Conservation (phyloP, 441 rosid species). For the Gossypium schwendimanii region DNA sequence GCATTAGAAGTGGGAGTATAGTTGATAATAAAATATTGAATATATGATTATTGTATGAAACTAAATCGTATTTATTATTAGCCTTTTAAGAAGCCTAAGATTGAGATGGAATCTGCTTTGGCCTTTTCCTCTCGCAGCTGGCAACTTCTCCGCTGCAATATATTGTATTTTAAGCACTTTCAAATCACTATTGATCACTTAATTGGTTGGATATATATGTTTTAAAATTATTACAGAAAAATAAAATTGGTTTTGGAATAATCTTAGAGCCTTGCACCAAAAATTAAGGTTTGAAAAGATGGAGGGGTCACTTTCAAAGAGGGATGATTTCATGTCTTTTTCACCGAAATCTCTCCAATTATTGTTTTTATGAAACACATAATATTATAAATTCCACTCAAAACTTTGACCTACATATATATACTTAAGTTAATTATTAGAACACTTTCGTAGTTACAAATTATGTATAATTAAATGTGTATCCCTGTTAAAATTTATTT, state of each 20-base stretch:
- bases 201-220: too few relatives aligned
- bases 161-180: too few relatives aligned
- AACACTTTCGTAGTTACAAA: too few relatives aligned
- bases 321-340: slow-evolving; percentile 33
- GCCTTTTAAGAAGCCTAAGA: not conserved
- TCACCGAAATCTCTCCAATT: slow-evolving; percentile 51
- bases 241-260: not conserved
- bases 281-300: not conserved
- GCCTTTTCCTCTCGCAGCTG: too few relatives aligned
- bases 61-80: too few relatives aligned
- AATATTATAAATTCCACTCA: slow-evolving; percentile 5
- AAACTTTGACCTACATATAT: slow-evolving; percentile 35
- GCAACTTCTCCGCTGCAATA: too few relatives aligned
- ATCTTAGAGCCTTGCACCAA: too few relatives aligned
- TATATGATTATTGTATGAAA: slow-evolving; percentile 10
- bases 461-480: too few relatives aligned
- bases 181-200: too few relatives aligned
- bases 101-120: slow-evolving; percentile 21
- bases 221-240: not conserved
- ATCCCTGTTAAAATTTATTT: too few relatives aligned
- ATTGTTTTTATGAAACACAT: not conserved
- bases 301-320: not conserved
- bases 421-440: too few relatives aligned
- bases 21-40: not conserved
- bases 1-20: not conserved